phyloP scores from a whole-genome alignment of 1,284 basidiomycete species.

The Marasmius oreades region DNA sequence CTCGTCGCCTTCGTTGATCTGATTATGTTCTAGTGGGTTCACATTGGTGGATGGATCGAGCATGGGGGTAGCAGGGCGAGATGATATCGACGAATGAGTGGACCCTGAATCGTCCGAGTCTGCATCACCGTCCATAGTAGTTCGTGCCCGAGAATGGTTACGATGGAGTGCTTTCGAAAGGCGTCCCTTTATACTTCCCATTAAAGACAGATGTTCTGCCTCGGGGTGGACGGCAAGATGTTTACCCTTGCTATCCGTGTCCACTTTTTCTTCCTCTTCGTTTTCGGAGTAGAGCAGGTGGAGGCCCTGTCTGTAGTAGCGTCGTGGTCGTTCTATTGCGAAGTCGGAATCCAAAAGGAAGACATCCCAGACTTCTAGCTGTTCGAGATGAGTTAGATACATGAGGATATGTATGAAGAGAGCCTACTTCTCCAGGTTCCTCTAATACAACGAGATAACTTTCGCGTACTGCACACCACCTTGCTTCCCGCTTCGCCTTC shows the following conservation, averaged over 20 bases:
- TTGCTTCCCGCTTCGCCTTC: constrained; percentile 67
- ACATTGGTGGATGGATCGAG: constrained; percentile 74
- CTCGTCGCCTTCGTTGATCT: constrained; percentile 25
- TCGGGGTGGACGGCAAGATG: constrained; percentile 22
- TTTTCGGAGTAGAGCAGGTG: constrained; percentile 51
- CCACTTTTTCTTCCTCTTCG: constrained; percentile 20
- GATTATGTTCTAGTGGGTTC: constrained; percentile 42
- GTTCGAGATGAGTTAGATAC: constrained; percentile 10
- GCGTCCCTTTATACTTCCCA: constrained; percentile 48
- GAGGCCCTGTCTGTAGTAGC: constrained; percentile 77
- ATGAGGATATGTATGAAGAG: background rate
- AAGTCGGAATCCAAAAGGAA: constrained; percentile 94
- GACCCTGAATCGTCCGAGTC: constrained; percentile 22
- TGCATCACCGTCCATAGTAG: constrained; percentile 14
- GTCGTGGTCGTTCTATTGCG: constrained; percentile 73
- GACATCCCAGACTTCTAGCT: constrained; percentile 87
- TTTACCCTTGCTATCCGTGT: constrained; percentile 15
- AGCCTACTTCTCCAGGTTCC: constrained; percentile 79
- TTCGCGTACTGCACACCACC: constrained; percentile 95
- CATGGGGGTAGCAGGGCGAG: constrained; percentile 47
- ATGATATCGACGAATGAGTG: constrained; percentile 34
- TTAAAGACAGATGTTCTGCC: constrained; percentile 35
- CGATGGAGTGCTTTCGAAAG: constrained; percentile 46
- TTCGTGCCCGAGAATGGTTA: constrained; percentile 17
- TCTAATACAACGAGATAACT: constrained; percentile 88